Percentiles rank a stretch among this genome's conserved stretches.
Evolutionary conservation across 2,329 filamentous ascomycete genomes (phyloP).

Genomic region (Clarireedia homoeocarpa): DNA sequence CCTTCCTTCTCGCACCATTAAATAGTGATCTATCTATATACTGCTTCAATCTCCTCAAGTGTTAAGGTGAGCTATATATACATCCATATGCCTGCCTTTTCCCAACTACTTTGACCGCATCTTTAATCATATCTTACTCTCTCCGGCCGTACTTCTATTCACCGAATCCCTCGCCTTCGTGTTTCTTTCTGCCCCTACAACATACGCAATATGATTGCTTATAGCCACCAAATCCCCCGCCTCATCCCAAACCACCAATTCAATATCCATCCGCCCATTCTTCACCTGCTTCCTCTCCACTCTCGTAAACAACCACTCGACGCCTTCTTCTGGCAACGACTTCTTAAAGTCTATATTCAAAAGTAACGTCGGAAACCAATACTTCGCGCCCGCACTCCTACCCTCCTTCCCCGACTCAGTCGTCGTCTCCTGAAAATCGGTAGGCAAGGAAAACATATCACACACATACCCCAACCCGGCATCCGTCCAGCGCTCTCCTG

Average conservation of each 20-base stretch:
- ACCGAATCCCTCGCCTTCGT: conserved; percentile 22
- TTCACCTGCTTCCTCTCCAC: conserved; percentile 57
- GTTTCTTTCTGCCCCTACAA: conserved; percentile 58
- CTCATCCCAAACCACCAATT: conserved; percentile 59
- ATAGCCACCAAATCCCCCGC: conserved; percentile 57
- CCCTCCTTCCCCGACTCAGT: conserved; percentile 24
- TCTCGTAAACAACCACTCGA: conserved; percentile 64
- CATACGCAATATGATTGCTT: conserved; percentile 59
- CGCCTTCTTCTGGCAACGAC: conserved; percentile 55
- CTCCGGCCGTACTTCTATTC: conserved; percentile 16
- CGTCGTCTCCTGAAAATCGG: neutral
- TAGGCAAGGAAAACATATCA: conserved; percentile 51
- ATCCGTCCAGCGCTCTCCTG: conserved; percentile 53
- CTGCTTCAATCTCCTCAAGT: too few relatives aligned
- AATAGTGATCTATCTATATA: neutral
- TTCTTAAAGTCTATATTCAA: conserved; percentile 75
- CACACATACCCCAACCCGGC: conserved; percentile 55
- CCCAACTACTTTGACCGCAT: neutral
- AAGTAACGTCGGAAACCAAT: conserved; percentile 48
- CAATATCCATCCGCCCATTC: conserved; percentile 68
- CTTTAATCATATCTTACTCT: neutral
- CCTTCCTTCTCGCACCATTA: neutral
- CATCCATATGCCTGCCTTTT: neutral
- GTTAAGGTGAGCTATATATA: too few relatives aligned
- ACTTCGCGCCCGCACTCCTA: conserved; percentile 20